Conservation (phyloP, 768 basidiomycete species). For the Agrocybe pediades region DNA sequence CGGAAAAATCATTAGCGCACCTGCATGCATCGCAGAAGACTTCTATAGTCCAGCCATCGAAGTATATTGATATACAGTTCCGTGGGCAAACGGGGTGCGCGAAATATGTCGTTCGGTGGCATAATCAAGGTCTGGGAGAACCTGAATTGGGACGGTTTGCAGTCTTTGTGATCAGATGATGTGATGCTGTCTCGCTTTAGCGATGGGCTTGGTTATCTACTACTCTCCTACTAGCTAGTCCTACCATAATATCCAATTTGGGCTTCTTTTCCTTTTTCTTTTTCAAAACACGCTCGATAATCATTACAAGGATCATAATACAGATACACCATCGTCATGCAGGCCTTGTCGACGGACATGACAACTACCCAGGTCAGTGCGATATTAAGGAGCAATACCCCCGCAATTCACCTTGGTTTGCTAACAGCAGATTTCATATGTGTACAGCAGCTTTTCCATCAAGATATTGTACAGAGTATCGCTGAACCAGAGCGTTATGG, state of each 20-base stretch:
- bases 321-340: neutral
- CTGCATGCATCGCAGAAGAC: slow-evolving; percentile 11
- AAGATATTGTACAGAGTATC: slow-evolving; percentile 62
- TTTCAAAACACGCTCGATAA: too few species aligned
- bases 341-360: neutral
- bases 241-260: too few species aligned
- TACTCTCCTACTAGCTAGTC: too few species aligned
- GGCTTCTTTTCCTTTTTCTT: too few species aligned
- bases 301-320: too few species aligned
- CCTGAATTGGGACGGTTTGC: too few species aligned
- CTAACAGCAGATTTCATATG: neutral
- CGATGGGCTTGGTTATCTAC: too few species aligned
- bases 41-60: slow-evolving; percentile 9
- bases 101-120: neutral
- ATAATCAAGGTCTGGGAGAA: too few species aligned
- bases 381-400: neutral
- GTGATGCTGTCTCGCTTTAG: too few species aligned
- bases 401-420: neutral
- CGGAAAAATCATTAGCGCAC: slow-evolving; percentile 3
- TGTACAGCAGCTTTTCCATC: slow-evolving; percentile 56
- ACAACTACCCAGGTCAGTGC: neutral
- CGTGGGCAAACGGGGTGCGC: neutral
- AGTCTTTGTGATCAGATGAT: too few species aligned
- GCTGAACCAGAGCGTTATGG: slow-evolving; percentile 46
- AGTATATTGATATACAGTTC: slow-evolving; percentile 12